These are phyloP conservation scores for Apiospora saccharicola DNA, from an alignment of 2,329 filamentous ascomycete species.

Conservation along the genomic window DNA sequence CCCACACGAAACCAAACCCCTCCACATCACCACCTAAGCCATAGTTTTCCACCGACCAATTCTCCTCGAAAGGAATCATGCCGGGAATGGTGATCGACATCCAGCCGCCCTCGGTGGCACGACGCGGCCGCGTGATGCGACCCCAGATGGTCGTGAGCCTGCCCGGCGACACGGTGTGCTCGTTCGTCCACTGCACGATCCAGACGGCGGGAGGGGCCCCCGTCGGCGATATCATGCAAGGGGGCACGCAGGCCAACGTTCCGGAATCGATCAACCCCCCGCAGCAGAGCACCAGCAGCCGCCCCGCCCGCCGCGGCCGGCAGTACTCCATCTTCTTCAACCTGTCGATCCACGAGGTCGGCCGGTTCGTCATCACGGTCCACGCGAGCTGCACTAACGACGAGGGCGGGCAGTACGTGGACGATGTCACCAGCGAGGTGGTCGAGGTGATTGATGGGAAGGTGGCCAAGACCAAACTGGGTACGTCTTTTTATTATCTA, in stretches of 20 bases:
- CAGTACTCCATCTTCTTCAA: not conserved
- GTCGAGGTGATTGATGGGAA: not conserved
- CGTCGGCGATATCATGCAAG: not conserved
- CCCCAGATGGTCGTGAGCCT: not conserved
- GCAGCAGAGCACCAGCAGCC: not conserved
- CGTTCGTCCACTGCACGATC: not conserved
- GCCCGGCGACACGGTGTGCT: not conserved
- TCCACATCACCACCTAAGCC: not conserved
- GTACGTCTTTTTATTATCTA: not conserved
- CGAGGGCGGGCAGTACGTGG: not conserved
- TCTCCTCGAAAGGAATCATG: not conserved
- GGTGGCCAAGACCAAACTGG: not conserved
- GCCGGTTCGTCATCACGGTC: not conserved
- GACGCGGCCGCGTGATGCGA: not conserved
- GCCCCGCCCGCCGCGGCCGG: not conserved
- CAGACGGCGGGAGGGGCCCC: not conserved
- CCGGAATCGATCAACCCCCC: not conserved
- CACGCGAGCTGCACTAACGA: not conserved
- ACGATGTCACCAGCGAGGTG: too few relatives aligned
- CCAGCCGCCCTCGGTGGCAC: not conserved
- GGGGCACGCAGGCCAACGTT: not conserved
- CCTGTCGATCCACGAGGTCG: not conserved
- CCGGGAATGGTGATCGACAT: not conserved
- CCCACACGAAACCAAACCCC: not conserved
- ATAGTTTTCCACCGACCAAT: not conserved